These are phyloP conservation scores for Macadamia tetraphylla DNA, from an alignment of 164 flowering plant species.

Conservation along the genomic window DNA sequence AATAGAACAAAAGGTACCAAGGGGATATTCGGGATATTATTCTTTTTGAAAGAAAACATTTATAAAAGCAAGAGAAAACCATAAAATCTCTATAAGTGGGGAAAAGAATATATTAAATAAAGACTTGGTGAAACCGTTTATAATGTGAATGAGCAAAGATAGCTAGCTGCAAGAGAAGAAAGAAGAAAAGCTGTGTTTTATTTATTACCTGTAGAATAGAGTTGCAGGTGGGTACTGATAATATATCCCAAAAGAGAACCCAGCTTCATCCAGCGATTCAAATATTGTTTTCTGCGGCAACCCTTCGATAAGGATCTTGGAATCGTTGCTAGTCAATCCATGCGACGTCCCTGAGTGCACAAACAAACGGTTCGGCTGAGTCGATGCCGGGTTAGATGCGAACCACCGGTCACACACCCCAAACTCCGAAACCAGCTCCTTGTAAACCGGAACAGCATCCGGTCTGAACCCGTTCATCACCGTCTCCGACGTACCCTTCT, in stretches of 20 bases:
- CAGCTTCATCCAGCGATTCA: constrained; percentile 68
- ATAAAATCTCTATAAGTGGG: no score
- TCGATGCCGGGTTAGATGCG: constrained; percentile 60
- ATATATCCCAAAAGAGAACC: constrained; percentile 62
- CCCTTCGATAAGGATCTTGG: constrained; percentile 40
- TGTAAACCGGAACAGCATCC: constrained; percentile 55
- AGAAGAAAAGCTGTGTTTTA: no score
- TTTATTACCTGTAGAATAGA: constrained; percentile 51
- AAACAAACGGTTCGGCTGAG: constrained; percentile 79
- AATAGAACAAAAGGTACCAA: no score
- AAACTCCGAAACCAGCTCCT: constrained; percentile 51
- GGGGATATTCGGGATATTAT: no score
- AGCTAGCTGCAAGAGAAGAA: no score
- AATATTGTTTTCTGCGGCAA: constrained; percentile 81
- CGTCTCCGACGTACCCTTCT: constrained; percentile 40
- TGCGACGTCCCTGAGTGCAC: constrained; percentile 80
- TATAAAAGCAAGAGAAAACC: no score
- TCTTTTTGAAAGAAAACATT: no score
- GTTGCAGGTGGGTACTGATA: constrained; percentile 60
- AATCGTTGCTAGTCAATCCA: constrained; percentile 52
- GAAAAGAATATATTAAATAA: no score
- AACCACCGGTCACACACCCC: constrained; percentile 85
- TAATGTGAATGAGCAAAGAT: no score
- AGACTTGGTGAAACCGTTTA: no score
- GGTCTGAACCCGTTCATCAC: constrained; percentile 83